Evolutionary conservation across 768 basidiomycete genomes (phyloP), one percentile per base, ranked within the genome.

Genomic region (Panaeolus cyanescens): DNA sequence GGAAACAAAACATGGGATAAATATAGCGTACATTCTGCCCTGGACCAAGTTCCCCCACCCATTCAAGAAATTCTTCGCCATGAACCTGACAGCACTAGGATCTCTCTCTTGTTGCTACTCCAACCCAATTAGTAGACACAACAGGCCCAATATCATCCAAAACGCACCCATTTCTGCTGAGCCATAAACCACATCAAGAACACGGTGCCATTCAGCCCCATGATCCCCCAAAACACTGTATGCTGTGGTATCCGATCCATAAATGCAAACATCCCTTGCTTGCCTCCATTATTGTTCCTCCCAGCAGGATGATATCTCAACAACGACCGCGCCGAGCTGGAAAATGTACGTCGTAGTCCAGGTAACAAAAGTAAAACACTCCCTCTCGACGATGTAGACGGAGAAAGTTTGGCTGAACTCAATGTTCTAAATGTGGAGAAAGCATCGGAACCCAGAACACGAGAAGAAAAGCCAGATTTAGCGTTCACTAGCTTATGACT

Each of bases 31-130:
- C 90, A 89, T 66, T 73, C 91, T 81, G n/a, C 91, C 91, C 9
- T 78, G 67, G 0, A 73, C 69, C 9, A 93, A 66, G 71, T 92
- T 93, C 17, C 75, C 68, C 81, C 83, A 82, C 67, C 83, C 85
- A 42, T 78, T 76, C 17, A 80, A 80, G 65, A 95, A 93, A 71
- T 94, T 86, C 30, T 87, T 62, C 12, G 72, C 62, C 83, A 94
- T 83, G 80, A 80, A 84, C 9, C 68, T 62, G 32, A 72, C 72
- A 56, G 78, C 73, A 40, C 65, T 67, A 0, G 71, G 71, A 69
- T 81, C 81, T 40, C 79, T 71, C 65, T 76, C 75, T 69, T 71
- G 74, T 72, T 72, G 74, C 77, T 79, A 64, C 12, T 50, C 17
- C n/a, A n/a, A n/a, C 59, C 32, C 54, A 36, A 28, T 9, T 31